Evolutionary conservation across 176 grass and related monocot species (phyloP), one percentile per base, ranked within the genome.

Genomic region (Oryza meridionalis): DNA sequence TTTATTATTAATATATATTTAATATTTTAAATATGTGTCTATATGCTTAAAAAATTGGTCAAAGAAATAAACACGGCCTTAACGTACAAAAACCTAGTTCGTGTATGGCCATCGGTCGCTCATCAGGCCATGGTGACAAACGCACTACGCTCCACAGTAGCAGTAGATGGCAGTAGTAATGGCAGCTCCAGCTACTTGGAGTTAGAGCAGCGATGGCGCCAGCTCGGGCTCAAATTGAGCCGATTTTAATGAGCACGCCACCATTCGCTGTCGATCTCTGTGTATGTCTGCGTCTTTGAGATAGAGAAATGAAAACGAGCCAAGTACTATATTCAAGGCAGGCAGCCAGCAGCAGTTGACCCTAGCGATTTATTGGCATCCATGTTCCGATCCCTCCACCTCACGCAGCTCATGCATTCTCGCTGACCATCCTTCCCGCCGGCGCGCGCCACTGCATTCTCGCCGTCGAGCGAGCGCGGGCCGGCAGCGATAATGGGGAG

Each of bases 141-240:
- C 15, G 49, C 14, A 51, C 49, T 51, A 51, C 49, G 16, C 14
- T 51, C 14, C 6, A 17, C 49, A 51, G 53, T n/a, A 55, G 64
- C 10, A 77, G 33, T n/a, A 26, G 67, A 58, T 8, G 6, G 19
- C 4, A 6, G 53, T 10, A 50, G 55, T 50, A 64, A 73, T 65
- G 49, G 84, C 76, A 17, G 11, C 76, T 16, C 24, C 29, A 33
- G 59, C 3, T 69, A 65, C 35, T 75, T 13, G 81, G 62, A 69
- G 87, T 80, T 69, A 74, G 87, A 58, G 81, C 47, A 89, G 70
- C 76, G 77, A 89, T 81, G 77, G 82, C 82, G 77, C 82, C 87
- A 89, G 82, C 82, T 80, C 75, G 31, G 49, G 47, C 13, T 38
- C 33, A 19, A 71, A 83, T 88, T 88, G 86, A 83, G 77, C 78